These are phyloP conservation scores for Vigna hirtella DNA, from an alignment of 306 rosid species.

Conservation along the genomic window DNA sequence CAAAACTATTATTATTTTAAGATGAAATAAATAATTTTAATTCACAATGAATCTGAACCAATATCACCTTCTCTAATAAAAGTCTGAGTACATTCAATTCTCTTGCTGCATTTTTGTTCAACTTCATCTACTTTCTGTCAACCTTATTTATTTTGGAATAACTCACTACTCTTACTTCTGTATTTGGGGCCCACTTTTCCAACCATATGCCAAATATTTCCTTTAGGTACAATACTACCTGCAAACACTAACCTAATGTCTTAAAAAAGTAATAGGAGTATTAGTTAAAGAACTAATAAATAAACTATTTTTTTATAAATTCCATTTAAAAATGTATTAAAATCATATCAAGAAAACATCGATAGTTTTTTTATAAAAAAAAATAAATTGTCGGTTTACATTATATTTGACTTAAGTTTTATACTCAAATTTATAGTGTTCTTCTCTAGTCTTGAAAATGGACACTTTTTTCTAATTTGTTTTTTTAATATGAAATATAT, in stretches of 20 bases:
- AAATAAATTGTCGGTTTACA: too few relatives aligned
- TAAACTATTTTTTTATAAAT: background rate
- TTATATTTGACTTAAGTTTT: too few relatives aligned
- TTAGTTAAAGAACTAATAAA: background rate
- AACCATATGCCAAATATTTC: slow-evolving; percentile 25
- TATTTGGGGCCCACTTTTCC: slow-evolving; percentile 20
- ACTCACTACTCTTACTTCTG: slow-evolving; percentile 36
- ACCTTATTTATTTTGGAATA: slow-evolving; percentile 49
- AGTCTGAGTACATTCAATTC: slow-evolving; percentile 48
- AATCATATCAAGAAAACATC: too few relatives aligned
- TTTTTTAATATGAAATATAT: too few relatives aligned
- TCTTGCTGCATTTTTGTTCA: slow-evolving; percentile 47
- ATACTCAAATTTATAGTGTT: too few relatives aligned
- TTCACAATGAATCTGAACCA: background rate
- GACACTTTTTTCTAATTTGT: too few relatives aligned
- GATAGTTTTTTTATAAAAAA: too few relatives aligned
- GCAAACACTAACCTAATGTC: background rate
- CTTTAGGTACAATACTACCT: background rate
- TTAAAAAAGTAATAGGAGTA: background rate
- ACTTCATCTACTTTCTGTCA: slow-evolving; percentile 56
- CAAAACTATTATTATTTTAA: too few relatives aligned
- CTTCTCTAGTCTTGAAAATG: too few relatives aligned
- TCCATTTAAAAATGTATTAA: background rate
- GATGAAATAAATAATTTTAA: too few relatives aligned
- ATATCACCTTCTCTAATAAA: background rate